Evolutionary conservation across 1,284 basidiomycete genomes (phyloP).

Genomic region (Cryptococcus maquisensis): DNA sequence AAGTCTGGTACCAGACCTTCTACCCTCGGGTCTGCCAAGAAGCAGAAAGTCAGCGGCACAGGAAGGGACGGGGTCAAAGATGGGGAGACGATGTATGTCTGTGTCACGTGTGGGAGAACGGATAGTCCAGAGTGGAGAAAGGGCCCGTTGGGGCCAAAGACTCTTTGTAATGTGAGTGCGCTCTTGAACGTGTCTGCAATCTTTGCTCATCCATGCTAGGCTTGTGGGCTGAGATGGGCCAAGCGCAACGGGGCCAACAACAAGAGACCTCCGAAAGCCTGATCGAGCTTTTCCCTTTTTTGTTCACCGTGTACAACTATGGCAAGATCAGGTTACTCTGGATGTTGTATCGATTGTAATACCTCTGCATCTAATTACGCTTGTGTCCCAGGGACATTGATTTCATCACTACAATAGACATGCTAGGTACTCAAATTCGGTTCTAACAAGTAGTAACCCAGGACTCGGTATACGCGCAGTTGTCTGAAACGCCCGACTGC

Average conservation of each 20-base stretch:
- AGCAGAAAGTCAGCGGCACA: constrained; percentile 2
- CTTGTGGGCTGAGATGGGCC: constrained; percentile 46
- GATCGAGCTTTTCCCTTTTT: too few species aligned
- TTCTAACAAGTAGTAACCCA: too few species aligned
- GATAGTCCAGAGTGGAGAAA: constrained; percentile 50
- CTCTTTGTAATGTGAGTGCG: constrained; percentile 46
- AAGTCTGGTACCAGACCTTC: constrained; percentile 11
- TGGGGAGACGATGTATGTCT: constrained; percentile 43
- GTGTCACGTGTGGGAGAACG: constrained; percentile 46
- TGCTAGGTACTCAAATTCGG: constrained; percentile 13
- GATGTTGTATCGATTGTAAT: too few species aligned
- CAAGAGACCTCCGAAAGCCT: too few species aligned
- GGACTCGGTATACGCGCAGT: too few species aligned
- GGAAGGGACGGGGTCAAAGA: constrained; percentile 3
- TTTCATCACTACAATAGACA: too few species aligned
- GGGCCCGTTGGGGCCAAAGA: constrained; percentile 48
- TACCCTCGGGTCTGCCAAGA: constrained; percentile 15
- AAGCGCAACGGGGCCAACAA: constrained; percentile 30
- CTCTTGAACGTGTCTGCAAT: not conserved
- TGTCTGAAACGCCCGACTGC: too few species aligned
- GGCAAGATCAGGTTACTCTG: too few species aligned
- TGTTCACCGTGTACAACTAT: too few species aligned
- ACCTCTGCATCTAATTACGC: too few species aligned
- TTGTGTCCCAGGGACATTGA: too few species aligned
- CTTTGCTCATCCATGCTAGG: constrained; percentile 16